A percentile compares a stretch with the other conserved stretches of the same genome.
Evolutionary conservation across 2,329 filamentous ascomycete genomes (phyloP).

Genomic region (Xylariaceae sp.): DNA sequence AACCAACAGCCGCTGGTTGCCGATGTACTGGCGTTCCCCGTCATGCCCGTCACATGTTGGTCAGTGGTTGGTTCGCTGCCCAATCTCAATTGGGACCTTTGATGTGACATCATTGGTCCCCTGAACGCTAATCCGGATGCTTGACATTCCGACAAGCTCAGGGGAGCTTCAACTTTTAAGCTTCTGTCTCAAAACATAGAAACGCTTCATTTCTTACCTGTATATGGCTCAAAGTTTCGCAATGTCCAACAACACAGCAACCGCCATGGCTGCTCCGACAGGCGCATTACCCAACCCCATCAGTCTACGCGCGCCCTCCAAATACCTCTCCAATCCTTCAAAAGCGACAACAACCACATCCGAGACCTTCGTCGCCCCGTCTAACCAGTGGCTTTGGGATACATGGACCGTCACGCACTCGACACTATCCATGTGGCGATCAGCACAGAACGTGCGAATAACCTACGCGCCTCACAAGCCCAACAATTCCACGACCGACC

Average conservation of each 20-base stretch:
- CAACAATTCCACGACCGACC: conserved; percentile 36
- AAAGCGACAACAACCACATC: conserved; percentile 35
- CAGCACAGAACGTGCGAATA: conserved; percentile 80
- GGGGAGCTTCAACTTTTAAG: background rate
- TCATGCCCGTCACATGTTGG: background rate
- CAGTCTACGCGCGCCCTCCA: conserved; percentile 55
- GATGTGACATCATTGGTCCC: conserved; percentile 30
- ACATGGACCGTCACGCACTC: conserved; percentile 80
- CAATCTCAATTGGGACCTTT: conserved; percentile 5
- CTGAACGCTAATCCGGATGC: conserved; percentile 19
- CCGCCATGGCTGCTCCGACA: background rate
- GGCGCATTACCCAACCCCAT: conserved; percentile 35
- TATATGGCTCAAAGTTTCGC: background rate
- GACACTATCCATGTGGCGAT: conserved; percentile 81
- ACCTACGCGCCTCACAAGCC: conserved; percentile 62
- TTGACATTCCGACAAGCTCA: conserved; percentile 14
- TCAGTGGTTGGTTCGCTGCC: conserved; percentile 8
- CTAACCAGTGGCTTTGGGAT: conserved; percentile 65
- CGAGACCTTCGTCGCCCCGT: conserved; percentile 50
- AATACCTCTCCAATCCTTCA: conserved; percentile 48
- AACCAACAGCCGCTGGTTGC: conserved; percentile 5
- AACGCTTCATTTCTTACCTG: background rate
- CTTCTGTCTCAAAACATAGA: too few species aligned
- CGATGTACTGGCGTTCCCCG: background rate
- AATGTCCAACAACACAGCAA: conserved; percentile 31